Conservation (phyloP, 148 eudicot genomes). For the Vaccinium myrtillus region DNA sequence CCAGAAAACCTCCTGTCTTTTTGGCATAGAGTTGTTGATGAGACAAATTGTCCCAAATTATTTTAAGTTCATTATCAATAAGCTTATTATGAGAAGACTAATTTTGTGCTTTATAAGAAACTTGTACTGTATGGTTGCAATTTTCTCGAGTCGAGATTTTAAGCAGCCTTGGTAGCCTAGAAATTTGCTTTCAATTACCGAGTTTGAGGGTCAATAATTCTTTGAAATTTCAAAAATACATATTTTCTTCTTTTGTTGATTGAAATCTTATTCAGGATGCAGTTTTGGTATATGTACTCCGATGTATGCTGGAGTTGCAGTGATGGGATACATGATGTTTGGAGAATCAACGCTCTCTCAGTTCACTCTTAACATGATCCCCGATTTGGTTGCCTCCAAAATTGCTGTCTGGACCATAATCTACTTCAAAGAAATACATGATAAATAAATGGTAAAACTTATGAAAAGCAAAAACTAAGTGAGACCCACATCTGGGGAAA, state of each 20-base stretch:
- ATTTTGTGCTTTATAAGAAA: neutral
- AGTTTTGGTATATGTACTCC: slow-evolving; percentile 73
- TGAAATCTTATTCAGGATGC: slow-evolving; percentile 27
- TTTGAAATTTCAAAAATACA: too few species aligned
- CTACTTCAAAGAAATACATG: too few species aligned
- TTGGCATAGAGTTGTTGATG: neutral
- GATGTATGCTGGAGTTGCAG: slow-evolving; percentile 80
- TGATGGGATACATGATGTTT: slow-evolving; percentile 79
- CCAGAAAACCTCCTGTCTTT: neutral
- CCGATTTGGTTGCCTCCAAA: slow-evolving; percentile 68
- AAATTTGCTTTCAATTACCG: neutral
- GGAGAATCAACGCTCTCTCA: slow-evolving; percentile 82
- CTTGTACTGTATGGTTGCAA: neutral
- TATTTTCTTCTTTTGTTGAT: too few species aligned
- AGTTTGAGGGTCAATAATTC: neutral
- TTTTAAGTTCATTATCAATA: neutral
- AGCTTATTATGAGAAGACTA: neutral
- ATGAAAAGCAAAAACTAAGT: too few species aligned
- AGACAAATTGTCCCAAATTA: neutral
- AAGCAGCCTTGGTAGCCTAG: neutral
- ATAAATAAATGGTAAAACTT: too few species aligned
- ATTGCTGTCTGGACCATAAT: slow-evolving; percentile 78
- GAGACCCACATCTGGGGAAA: too few species aligned
- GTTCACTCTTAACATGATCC: slow-evolving; percentile 88
- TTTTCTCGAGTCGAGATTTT: too few species aligned